Conservation (phyloP, 2,329 filamentous ascomycete genomes). For the Colletotrichum salicis region DNA sequence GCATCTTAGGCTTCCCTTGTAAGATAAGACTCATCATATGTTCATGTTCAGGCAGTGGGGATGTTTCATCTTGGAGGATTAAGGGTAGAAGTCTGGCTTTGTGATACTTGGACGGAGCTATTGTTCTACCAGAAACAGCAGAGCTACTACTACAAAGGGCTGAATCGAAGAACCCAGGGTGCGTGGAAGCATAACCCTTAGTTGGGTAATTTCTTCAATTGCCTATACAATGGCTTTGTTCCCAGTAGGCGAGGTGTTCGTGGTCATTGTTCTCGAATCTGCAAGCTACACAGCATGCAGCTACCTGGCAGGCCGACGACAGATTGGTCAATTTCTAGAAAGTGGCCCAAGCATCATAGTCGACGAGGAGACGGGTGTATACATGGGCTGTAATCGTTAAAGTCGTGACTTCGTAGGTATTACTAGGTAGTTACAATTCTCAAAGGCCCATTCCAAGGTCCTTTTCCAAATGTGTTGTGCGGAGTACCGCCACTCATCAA, state of each 20-base stretch:
- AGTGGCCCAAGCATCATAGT: neutral
- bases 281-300: neutral
- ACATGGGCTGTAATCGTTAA: neutral
- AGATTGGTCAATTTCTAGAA: neutral
- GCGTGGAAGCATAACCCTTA: neutral
- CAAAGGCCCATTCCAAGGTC: constrained; percentile 10
- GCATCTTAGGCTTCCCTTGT: neutral
- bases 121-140: neutral
- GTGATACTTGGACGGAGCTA: neutral
- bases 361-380: no score
- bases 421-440: constrained; percentile 13
- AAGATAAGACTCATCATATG: neutral
- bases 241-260: neutral
- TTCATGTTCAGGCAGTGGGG: neutral
- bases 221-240: neutral
- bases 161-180: neutral
- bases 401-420: constrained; percentile 3
- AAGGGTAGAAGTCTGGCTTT: neutral
- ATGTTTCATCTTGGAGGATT: neutral
- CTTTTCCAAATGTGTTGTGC: neutral
- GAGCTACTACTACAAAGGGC: neutral
- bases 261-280: neutral
- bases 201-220: neutral
- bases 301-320: neutral
- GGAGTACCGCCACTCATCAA: neutral